A percentile compares a stretch with the other conserved stretches of the same genome.
These are phyloP conservation scores for Heteromeles arbutifolia DNA, from an alignment of 306 rosid species.

Conservation along the genomic window DNA sequence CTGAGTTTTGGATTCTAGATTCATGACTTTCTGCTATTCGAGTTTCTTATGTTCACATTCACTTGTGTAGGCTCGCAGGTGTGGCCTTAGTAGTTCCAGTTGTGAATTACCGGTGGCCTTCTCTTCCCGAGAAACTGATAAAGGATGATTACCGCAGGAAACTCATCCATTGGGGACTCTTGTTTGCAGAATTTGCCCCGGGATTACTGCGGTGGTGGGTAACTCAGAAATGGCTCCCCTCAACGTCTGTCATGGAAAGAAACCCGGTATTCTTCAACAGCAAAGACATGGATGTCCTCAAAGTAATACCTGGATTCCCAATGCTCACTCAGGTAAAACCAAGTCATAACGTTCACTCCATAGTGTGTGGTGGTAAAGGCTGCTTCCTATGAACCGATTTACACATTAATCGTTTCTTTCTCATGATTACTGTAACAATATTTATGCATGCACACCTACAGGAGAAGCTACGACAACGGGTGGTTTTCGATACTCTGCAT, in stretches of 20 bases:
- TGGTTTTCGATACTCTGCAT: constrained; percentile 71
- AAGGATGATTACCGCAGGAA: constrained; percentile 66
- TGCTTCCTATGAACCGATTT: background rate
- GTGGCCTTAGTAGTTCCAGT: constrained; percentile 74
- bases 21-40: background rate
- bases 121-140: constrained; percentile 57
- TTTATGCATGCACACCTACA: constrained; percentile 24
- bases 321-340: constrained; percentile 74
- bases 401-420: background rate
- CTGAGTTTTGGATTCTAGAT: constrained; percentile 5
- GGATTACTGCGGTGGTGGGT: constrained; percentile 73
- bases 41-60: constrained; percentile 7
- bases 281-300: constrained; percentile 65
- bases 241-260: constrained; percentile 72
- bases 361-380: background rate
- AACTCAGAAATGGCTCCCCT: constrained; percentile 85
- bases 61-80: constrained; percentile 73
- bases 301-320: constrained; percentile 73
- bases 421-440: background rate
- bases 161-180: constrained; percentile 35
- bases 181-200: constrained; percentile 63
- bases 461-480: constrained; percentile 49
- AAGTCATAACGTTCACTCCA: background rate
- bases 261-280: constrained; percentile 68
- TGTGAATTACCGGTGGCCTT: constrained; percentile 81